These are phyloP conservation scores for Leptographium lundbergii DNA, from an alignment of 2,329 filamentous ascomycete genomes.

Conservation along the genomic window DNA sequence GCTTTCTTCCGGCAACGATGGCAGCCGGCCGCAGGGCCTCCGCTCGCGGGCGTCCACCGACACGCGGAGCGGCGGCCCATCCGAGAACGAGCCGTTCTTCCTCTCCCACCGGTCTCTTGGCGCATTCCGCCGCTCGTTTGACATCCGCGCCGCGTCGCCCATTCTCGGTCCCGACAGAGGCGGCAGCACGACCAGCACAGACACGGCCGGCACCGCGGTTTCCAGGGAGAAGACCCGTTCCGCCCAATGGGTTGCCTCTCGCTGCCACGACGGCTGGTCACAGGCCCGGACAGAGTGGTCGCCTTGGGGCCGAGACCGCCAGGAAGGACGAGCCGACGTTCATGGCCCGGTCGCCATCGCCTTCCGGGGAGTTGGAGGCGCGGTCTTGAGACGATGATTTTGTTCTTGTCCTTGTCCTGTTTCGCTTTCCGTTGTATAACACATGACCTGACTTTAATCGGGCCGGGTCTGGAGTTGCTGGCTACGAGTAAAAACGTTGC, in stretches of 20 bases:
- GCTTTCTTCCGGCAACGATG: slow-evolving; percentile 58
- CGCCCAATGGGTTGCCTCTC: neutral
- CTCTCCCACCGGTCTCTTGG: slow-evolving; percentile 97
- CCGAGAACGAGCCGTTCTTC: slow-evolving; percentile 83
- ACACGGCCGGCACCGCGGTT: too few species aligned
- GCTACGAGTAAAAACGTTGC: neutral
- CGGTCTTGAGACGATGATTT: neutral
- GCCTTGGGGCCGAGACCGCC: neutral
- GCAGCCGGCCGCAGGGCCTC: slow-evolving; percentile 48
- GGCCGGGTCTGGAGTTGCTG: neutral
- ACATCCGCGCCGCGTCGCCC: slow-evolving; percentile 81
- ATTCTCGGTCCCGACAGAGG: slow-evolving; percentile 40
- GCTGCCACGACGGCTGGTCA: neutral
- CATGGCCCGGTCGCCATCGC: neutral
- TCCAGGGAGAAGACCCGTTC: too few species aligned
- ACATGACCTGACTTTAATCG: neutral
- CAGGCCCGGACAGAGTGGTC: neutral
- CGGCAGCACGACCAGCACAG: too few species aligned
- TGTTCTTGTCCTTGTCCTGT: neutral
- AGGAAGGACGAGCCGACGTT: neutral
- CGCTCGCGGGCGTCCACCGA: slow-evolving; percentile 43
- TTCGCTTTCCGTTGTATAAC: neutral
- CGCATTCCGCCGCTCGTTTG: slow-evolving; percentile 90
- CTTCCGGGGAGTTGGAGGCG: neutral
- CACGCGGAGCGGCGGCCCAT: slow-evolving; percentile 39